Percentiles rank a stretch among this genome's conserved stretches.
Evolutionary conservation across 1,284 basidiomycete species (phyloP).

Genomic region (Moniliophthora roreri): DNA sequence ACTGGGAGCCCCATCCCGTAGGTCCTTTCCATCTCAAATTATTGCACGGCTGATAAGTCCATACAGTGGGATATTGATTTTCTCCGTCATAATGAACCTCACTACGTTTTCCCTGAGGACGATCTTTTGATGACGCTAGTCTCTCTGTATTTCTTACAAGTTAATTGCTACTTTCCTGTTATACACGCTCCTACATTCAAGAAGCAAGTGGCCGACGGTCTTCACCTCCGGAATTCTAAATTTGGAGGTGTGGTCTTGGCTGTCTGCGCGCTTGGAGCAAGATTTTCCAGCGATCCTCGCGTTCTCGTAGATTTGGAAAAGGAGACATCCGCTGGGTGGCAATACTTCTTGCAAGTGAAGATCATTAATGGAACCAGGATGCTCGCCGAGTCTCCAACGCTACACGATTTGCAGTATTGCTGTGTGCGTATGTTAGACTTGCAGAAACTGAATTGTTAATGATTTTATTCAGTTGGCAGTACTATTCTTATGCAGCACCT

Average conservation of each 20-base stretch:
- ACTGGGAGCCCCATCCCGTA: constrained; percentile 36
- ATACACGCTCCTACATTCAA: constrained; percentile 65
- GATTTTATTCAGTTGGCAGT: constrained; percentile 25
- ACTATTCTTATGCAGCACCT: constrained; percentile 27
- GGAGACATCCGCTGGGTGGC: constrained; percentile 51
- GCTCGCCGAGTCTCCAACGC: constrained; percentile 45
- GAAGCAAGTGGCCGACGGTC: constrained; percentile 41
- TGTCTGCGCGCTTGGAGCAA: constrained; percentile 63
- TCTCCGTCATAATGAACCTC: constrained; percentile 18
- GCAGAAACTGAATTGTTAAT: background rate
- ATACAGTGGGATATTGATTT: constrained; percentile 14
- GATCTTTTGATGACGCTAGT: constrained; percentile 38
- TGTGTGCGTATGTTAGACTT: constrained; percentile 30
- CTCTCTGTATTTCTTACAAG: constrained; percentile 55
- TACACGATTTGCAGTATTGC: constrained; percentile 68
- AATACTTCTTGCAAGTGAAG: constrained; percentile 61
- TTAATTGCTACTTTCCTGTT: constrained; percentile 54
- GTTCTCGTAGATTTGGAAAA: constrained; percentile 43
- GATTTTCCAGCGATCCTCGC: constrained; percentile 61
- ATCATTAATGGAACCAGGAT: constrained; percentile 38
- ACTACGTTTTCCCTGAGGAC: constrained; percentile 15
- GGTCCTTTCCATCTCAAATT: background rate
- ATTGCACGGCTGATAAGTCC: too few relatives aligned
- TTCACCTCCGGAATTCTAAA: constrained; percentile 46
- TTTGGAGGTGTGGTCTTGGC: constrained; percentile 61